Percentiles rank a stretch among this genome's conserved stretches.
Conservation (phyloP, 208 protist genomes). For the Acanthamoeba healyi region DNA sequence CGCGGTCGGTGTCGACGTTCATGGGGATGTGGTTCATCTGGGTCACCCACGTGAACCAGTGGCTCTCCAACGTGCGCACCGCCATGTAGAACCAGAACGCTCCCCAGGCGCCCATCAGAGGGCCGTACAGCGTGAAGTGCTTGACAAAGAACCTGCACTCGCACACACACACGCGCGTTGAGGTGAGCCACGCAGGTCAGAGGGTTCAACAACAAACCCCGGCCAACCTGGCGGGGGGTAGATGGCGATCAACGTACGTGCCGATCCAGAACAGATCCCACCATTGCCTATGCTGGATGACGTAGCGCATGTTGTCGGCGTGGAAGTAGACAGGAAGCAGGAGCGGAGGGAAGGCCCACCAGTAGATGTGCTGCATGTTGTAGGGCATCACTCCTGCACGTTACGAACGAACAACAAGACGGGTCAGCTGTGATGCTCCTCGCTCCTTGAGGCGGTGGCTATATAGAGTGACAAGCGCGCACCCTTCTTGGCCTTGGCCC, state of each 20-base stretch:
- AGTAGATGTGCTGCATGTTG: slow-evolving; percentile 31
- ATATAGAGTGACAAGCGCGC: neutral
- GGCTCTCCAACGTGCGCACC: slow-evolving; percentile 5
- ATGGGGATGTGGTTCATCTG: slow-evolving; percentile 47
- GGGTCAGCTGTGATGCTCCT: neutral
- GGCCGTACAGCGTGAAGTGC: neutral
- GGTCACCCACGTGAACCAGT: slow-evolving; percentile 37
- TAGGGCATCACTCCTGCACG: slow-evolving; percentile 13
- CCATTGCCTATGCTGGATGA: neutral
- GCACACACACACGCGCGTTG: neutral
- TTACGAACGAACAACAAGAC: too few relatives aligned
- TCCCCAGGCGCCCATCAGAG: neutral
- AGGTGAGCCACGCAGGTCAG: too few relatives aligned
- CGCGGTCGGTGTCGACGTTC: neutral
- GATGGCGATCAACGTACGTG: too few relatives aligned
- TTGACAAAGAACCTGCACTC: neutral
- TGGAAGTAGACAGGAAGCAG: slow-evolving; percentile 55
- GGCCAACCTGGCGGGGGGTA: too few relatives aligned
- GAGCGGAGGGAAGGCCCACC: slow-evolving; percentile 10
- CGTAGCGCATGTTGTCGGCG: neutral
- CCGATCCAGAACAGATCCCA: neutral
- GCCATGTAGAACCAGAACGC: slow-evolving; percentile 24
- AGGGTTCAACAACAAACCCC: too few relatives aligned
- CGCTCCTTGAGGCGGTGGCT: neutral
- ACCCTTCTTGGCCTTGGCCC: slow-evolving; percentile 12